A percentile compares a stretch with the other conserved stretches of the same genome.
Evolutionary conservation across 768 basidiomycete species (phyloP).

Genomic region (Suillus bovinus): DNA sequence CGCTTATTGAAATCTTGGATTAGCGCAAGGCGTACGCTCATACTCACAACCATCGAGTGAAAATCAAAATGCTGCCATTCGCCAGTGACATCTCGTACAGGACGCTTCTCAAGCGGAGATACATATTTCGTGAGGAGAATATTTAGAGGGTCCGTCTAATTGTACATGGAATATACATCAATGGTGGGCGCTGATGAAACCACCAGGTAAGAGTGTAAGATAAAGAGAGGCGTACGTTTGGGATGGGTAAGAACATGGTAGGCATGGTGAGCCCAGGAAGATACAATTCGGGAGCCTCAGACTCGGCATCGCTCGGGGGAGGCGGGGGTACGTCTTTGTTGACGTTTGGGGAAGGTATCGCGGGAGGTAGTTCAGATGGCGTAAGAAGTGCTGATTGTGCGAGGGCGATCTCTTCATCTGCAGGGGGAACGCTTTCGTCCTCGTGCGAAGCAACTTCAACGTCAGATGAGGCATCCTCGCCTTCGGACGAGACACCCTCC

Average conservation of each 20-base stretch:
- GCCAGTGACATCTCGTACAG: conserved; percentile 69
- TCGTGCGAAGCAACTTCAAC: conserved; percentile 22
- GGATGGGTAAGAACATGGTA: conserved; percentile 86
- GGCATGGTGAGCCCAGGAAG: conserved; percentile 69
- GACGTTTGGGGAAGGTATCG: conserved; percentile 35
- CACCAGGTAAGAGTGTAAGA: conserved; percentile 61
- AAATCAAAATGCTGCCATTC: conserved; percentile 74
- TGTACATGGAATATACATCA: conserved; percentile 42
- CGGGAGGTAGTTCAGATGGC: conserved; percentile 19
- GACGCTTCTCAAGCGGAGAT: conserved; percentile 71
- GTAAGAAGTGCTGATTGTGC: conserved; percentile 28
- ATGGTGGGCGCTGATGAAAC: conserved; percentile 42
- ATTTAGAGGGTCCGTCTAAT: conserved; percentile 83
- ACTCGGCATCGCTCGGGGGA: conserved; percentile 44
- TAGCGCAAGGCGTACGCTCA: conserved; percentile 23
- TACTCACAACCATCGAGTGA: conserved; percentile 77
- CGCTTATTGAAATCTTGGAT: conserved; percentile 20
- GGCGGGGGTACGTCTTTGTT: conserved; percentile 57
- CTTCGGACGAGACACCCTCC: conserved; percentile 41
- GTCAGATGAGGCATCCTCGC: conserved; percentile 18
- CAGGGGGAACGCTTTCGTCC: conserved; percentile 13
- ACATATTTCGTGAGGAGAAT: conserved; percentile 84
- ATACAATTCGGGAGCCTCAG: conserved; percentile 57
- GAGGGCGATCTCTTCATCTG: conserved; percentile 45
- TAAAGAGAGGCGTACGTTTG: conserved; percentile 68